Conservation (phyloP, 805 yeast genomes). For the Starmerella bombi region DNA sequence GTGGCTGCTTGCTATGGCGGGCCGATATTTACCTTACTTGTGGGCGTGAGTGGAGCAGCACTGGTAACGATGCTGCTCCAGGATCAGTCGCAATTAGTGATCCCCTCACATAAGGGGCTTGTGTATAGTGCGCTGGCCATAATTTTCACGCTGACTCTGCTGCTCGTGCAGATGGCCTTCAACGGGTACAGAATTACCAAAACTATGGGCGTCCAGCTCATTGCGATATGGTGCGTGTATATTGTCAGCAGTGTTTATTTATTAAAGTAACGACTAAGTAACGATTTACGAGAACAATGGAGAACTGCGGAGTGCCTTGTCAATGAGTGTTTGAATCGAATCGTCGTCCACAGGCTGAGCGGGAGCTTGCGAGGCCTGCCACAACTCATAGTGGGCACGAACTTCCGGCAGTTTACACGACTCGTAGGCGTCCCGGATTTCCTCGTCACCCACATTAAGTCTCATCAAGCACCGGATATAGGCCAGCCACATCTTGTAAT, state of each 20-base stretch:
- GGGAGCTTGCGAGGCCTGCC: too few relatives aligned
- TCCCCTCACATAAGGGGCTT: slow-evolving; percentile 30
- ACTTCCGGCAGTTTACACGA: background rate
- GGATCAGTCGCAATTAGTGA: slow-evolving; percentile 23
- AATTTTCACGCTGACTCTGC: slow-evolving; percentile 30
- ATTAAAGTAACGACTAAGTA: too few relatives aligned
- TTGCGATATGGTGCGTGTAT: slow-evolving; percentile 33
- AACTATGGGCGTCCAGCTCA: slow-evolving; percentile 30
- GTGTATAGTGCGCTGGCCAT: slow-evolving; percentile 34
- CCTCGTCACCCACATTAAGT: background rate
- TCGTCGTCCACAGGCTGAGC: too few relatives aligned
- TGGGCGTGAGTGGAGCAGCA: slow-evolving; percentile 74
- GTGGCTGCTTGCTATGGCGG: slow-evolving; percentile 94
- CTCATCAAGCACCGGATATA: slow-evolving; percentile 43
- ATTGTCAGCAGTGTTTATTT: slow-evolving; percentile 21
- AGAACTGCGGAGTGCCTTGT: too few relatives aligned
- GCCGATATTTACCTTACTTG: slow-evolving; percentile 61
- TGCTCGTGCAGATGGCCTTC: slow-evolving; percentile 31
- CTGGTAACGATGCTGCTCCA: slow-evolving; percentile 31
- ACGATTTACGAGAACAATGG: too few relatives aligned
- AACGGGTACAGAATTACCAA: slow-evolving; percentile 34
- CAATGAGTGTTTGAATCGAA: too few relatives aligned
- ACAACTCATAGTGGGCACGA: slow-evolving; percentile 24
- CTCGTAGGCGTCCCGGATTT: background rate
- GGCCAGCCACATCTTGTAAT: slow-evolving; percentile 53